Evolutionary conservation across 1,139 yeast species (phyloP).

Genomic region (Debaryomycetaceae sp.): DNA sequence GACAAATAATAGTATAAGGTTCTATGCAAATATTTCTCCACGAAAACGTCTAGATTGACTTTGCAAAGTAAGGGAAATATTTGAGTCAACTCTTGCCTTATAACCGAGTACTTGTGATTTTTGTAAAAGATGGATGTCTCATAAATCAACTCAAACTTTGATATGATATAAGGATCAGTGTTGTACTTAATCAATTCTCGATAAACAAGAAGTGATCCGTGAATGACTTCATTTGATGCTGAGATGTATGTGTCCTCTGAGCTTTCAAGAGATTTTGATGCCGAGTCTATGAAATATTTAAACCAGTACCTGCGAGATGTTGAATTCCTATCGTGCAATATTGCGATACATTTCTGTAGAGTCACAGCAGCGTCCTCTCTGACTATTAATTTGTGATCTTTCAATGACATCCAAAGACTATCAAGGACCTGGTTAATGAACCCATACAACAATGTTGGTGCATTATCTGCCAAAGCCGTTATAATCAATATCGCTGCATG

Average conservation of each 20-base stretch:
- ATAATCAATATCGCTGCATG: slow-evolving; percentile 89
- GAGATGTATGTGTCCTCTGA: slow-evolving; percentile 24
- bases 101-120: slow-evolving; percentile 70
- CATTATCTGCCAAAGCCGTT: slow-evolving; percentile 78
- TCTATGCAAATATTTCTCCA: slow-evolving; percentile 76
- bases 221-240: slow-evolving; percentile 63
- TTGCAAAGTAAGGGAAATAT: slow-evolving; percentile 80
- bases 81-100: slow-evolving; percentile 78
- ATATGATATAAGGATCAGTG: slow-evolving; percentile 45
- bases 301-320: slow-evolving; percentile 73
- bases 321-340: slow-evolving; percentile 77
- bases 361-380: slow-evolving; percentile 85
- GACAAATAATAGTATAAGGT: slow-evolving; percentile 75
- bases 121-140: slow-evolving; percentile 72
- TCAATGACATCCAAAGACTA: slow-evolving; percentile 81
- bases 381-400: slow-evolving; percentile 72
- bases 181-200: slow-evolving; percentile 75
- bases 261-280: slow-evolving; percentile 30
- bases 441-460: slow-evolving; percentile 79
- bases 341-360: slow-evolving; percentile 70
- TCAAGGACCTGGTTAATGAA: slow-evolving; percentile 78
- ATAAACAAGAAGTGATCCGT: slow-evolving; percentile 81
- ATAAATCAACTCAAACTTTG: slow-evolving; percentile 71
- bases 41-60: slow-evolving; percentile 74
- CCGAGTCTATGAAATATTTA: slow-evolving; percentile 62